phyloP scores from a whole-genome alignment of 2,329 filamentous ascomycete species.

The Zymoseptoria crescenta region DNA sequence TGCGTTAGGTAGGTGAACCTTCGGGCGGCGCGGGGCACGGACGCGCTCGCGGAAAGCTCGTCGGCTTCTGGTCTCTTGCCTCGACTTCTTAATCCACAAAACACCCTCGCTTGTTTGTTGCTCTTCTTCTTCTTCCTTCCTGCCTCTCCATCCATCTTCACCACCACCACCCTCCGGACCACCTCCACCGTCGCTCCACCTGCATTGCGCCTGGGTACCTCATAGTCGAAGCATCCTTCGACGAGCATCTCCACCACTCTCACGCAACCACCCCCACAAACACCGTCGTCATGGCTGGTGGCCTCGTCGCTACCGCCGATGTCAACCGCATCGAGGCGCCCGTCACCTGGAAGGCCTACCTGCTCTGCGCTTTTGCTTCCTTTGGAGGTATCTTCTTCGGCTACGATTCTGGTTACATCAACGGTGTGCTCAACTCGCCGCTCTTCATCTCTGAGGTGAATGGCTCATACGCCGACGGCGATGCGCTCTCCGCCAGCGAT shows the following conservation, averaged over 20 bases:
- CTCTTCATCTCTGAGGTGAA: slow-evolving; percentile 49
- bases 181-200: not conserved
- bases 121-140: not conserved
- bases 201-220: not conserved
- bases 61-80: not conserved
- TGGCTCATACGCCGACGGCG: slow-evolving; percentile 27
- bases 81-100: not conserved
- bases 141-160: not conserved
- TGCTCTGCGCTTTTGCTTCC: slow-evolving; percentile 41
- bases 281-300: slow-evolving; percentile 2
- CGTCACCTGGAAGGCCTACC: slow-evolving; percentile 37
- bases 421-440: slow-evolving; percentile 36
- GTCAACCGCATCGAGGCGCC: slow-evolving; percentile 47
- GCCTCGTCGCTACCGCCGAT: slow-evolving; percentile 39
- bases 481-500: slow-evolving; percentile 24
- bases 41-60: not conserved
- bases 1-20: no score
- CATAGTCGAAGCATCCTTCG: not conserved
- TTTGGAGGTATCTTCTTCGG: slow-evolving; percentile 63
- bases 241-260: not conserved
- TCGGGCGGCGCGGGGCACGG: not conserved
- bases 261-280: not conserved
- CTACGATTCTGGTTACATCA: slow-evolving; percentile 71
- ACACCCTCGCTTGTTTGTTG: not conserved
- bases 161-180: not conserved